Base-by-base conservation (phyloP, 345 rosid genomes). In the Litchi chinensis region DNA sequence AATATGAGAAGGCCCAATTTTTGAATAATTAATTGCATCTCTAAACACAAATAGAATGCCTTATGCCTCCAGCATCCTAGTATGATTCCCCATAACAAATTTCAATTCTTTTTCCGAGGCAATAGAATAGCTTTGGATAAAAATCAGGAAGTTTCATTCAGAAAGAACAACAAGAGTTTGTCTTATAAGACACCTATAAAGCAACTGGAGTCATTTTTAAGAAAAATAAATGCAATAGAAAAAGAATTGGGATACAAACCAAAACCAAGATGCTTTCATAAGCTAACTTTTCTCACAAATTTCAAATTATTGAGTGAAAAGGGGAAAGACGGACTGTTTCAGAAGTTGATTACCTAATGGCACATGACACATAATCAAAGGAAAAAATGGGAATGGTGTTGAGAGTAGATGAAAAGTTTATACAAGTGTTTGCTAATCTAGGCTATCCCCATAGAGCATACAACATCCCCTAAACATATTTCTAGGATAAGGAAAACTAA, bases 1-100 rank as follows among this genome's bases (percentile, higher is more conserved):
- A 65, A 26, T 52, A 78, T 5, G 21, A 22, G 72, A 65, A 63
- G 43, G 18, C 15, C 74, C 57, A 75, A 67, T 70, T 80, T 70
- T 2, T 56, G 54, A 48, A 21, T 48, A 62, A 32, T 16, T 8
- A n/a, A 57, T 62, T 57, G 50, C 10, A 21, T 65, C 24, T 59
- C 9, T 77, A 13, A 73, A 77, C 69, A 77, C 1, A 60, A 59
- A 56, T 16, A 16, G 18, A 43, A 28, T 26, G 43, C 43, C 41
- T 52, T 26, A n/a, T 59, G 26, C 24, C 28, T 28, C 10, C n/a
- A 3, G 68, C 19, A 65, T 37, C 68, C 68, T 37, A 24, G 67
- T 63, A 32, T 18, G 8, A 13, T 6, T 7, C 12, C 57, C 65
- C 13, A 0, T 3, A n/a, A 60, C 24, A n/a, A 6, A 19, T 16